These are phyloP conservation scores for Kwoniella dejecticola DNA, from an alignment of 768 basidiomycete species.

Conservation along the genomic window DNA sequence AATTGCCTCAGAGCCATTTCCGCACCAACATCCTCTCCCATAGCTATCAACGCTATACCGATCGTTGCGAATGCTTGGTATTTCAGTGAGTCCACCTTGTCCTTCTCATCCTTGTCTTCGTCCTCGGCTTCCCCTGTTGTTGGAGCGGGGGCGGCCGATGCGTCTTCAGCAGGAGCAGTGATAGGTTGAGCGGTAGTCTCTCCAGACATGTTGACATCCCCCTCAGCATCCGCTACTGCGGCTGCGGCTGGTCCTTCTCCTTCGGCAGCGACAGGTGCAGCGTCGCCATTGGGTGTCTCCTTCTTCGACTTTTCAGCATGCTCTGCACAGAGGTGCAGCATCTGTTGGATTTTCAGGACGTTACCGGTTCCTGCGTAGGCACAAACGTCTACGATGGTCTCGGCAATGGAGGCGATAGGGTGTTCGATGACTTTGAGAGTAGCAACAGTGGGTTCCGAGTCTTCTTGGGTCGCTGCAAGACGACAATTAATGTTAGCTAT, in stretches of 20 bases:
- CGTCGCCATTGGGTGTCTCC: constrained; percentile 26
- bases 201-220: constrained; percentile 34
- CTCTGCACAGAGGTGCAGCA: constrained; percentile 92
- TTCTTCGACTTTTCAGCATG: constrained; percentile 65
- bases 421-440: constrained; percentile 91
- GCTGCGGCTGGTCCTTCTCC: constrained; percentile 20
- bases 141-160: constrained; percentile 13
- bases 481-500: constrained; percentile 5
- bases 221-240: constrained; percentile 38
- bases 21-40: constrained; percentile 97
- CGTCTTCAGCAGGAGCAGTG: constrained; percentile 9
- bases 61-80: constrained; percentile 92
- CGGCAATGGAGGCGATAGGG: constrained; percentile 84
- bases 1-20: constrained; percentile 98
- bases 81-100: constrained; percentile 62
- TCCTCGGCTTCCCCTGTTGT: constrained; percentile 38
- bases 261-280: constrained; percentile 25
- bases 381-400: constrained; percentile 89
- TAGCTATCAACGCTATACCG: constrained; percentile 89
- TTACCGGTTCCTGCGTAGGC: constrained; percentile 94
- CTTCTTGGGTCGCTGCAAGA: constrained; percentile 78
- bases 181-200: constrained; percentile 15
- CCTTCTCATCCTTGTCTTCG: constrained; percentile 54
- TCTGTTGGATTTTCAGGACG: constrained; percentile 85
- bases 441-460: constrained; percentile 88